Conservation (phyloP, 164 flowering plant species). For the Magnolia changhungtana region DNA sequence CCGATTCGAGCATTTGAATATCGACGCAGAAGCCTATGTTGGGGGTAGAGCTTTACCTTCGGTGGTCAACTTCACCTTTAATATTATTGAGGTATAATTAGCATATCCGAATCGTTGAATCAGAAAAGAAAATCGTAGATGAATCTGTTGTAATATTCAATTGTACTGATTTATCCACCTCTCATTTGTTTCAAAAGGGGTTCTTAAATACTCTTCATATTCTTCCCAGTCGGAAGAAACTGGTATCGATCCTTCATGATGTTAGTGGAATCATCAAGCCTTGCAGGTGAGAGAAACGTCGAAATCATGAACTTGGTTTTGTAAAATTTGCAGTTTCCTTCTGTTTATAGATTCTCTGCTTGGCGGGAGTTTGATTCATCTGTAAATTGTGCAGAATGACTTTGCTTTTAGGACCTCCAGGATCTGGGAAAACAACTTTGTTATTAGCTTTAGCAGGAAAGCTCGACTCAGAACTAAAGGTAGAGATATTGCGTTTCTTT, state of each 20-base stretch:
- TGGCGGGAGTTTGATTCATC: not conserved
- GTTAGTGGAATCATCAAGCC: constrained; percentile 41
- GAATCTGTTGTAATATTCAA: not conserved
- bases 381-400: constrained; percentile 30
- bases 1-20: constrained; percentile 34
- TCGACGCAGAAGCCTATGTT: constrained; percentile 52
- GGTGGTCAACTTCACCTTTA: constrained; percentile 38
- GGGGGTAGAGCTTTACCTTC: constrained; percentile 70
- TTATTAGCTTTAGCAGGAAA: constrained; percentile 39
- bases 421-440: constrained; percentile 31
- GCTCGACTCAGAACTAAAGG: constrained; percentile 43
- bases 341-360: not conserved
- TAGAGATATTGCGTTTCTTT: not conserved
- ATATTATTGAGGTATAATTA: constrained; percentile 49
- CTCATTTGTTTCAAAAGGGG: constrained; percentile 4
- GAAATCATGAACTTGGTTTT: not conserved
- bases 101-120: not conserved
- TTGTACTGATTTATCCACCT: not conserved
- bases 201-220: constrained; percentile 10
- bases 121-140: not conserved
- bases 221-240: constrained; percentile 23
- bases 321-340: not conserved
- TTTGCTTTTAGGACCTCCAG: constrained; percentile 38
- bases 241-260: constrained; percentile 21
- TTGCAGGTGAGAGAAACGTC: constrained; percentile 23